Conservation (phyloP, 2,329 filamentous ascomycete species). For the Davidsoniella australis region DNA sequence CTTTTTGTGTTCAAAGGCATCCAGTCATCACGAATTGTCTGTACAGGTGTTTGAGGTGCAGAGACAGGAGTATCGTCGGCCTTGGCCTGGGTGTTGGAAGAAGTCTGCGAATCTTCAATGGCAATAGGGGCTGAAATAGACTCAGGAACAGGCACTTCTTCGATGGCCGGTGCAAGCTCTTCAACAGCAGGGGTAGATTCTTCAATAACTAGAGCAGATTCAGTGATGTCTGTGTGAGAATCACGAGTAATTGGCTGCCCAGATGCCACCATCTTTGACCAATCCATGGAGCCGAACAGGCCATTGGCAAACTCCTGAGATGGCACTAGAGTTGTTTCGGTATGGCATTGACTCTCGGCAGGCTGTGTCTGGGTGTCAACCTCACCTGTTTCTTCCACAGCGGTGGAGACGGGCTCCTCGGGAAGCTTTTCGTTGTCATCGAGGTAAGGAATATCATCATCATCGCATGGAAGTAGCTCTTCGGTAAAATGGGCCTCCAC, state of each 20-base stretch:
- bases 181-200: not conserved
- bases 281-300: constrained; percentile 6
- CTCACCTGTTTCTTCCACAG: not conserved
- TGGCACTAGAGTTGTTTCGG: not conserved
- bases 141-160: not conserved
- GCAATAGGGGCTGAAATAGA: not conserved
- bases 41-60: not conserved
- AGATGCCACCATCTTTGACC: not conserved
- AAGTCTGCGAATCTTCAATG: not conserved
- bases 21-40: constrained; percentile 8
- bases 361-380: not conserved
- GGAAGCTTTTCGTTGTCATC: not conserved
- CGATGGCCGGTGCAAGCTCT: not conserved
- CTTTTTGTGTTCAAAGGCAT: constrained; percentile 5
- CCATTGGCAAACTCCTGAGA: constrained; percentile 2
- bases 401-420: not conserved
- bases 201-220: not conserved
- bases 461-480: not conserved
- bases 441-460: not conserved
- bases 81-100: not conserved
- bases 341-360: not conserved
- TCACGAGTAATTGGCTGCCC: not conserved
- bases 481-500: too few species aligned
- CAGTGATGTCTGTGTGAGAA: not conserved
- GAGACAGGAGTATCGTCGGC: not conserved